Conservation (phyloP, 2,329 filamentous ascomycete genomes). For the Juglanconis sp. region DNA sequence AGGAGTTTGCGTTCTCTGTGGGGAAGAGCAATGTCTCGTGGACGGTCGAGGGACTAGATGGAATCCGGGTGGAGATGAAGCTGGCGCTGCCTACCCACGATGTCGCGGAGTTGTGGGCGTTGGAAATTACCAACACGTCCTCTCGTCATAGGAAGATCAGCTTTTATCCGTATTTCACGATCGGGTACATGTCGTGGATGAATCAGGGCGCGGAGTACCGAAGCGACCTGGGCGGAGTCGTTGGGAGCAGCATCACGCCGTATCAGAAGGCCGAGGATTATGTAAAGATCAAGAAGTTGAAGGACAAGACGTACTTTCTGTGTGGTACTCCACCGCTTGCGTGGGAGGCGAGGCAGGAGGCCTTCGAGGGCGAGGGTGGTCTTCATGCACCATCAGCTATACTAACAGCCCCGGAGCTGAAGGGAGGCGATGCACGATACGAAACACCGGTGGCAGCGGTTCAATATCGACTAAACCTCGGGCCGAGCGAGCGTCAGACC, state of each 20-base stretch:
- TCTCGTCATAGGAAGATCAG: conserved; percentile 43
- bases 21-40: conserved; percentile 55
- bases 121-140: conserved; percentile 49
- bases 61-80: conserved; percentile 49
- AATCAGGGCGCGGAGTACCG: conserved; percentile 55
- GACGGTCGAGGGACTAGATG: conserved; percentile 45
- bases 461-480: conserved; percentile 45
- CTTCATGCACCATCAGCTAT: conserved; percentile 49
- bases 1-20: conserved; percentile 50
- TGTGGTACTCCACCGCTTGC: conserved; percentile 49
- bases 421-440: conserved; percentile 49
- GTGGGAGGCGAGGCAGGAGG: conserved; percentile 50
- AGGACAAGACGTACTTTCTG: conserved; percentile 56
- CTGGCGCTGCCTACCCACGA: conserved; percentile 50
- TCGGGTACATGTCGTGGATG: conserved; percentile 63
- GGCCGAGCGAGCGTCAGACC: conserved; percentile 36
- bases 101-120: conserved; percentile 53
- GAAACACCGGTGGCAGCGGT: conserved; percentile 53
- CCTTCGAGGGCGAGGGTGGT: conserved; percentile 55
- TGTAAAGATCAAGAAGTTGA: conserved; percentile 53
- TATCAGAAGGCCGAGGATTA: conserved; percentile 57
- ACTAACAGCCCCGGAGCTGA: conserved; percentile 32
- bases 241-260: conserved; percentile 51
- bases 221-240: conserved; percentile 44
- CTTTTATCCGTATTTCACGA: conserved; percentile 54